Conservation (phyloP, 192 early-diverging fungal species). For the Funneliformis mosseae region DNA sequence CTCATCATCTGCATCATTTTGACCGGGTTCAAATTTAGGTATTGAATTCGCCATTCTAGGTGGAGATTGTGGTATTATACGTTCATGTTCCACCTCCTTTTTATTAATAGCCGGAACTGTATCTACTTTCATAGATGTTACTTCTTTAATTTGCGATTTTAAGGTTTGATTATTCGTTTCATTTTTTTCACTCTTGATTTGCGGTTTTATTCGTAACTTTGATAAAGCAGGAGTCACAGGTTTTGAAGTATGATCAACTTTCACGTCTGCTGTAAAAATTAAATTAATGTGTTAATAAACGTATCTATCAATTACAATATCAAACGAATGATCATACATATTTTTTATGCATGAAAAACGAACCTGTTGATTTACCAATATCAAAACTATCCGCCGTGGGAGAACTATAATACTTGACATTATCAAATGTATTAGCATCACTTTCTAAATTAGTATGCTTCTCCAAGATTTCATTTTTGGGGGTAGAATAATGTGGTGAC, state of each 20-base stretch:
- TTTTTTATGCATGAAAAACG: not conserved
- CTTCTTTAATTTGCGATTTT: not conserved
- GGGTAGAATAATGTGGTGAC: not conserved
- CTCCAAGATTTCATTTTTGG: not conserved
- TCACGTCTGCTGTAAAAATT: not conserved
- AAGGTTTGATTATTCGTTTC: not conserved
- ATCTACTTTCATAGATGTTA: not conserved
- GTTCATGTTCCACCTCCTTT: not conserved
- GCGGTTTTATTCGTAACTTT: not conserved
- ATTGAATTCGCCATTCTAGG: no score
- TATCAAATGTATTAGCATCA: not conserved
- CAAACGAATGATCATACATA: not conserved
- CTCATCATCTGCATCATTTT: conserved; percentile 17
- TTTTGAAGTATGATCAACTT: not conserved
- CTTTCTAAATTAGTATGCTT: not conserved
- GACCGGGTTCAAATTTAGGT: not conserved
- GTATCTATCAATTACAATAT: not conserved
- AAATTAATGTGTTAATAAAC: not conserved
- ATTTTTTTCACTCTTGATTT: not conserved
- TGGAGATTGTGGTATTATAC: not conserved
- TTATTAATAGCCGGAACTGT: not conserved
- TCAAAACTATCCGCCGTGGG: not conserved
- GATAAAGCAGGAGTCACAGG: not conserved
- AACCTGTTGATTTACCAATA: not conserved
- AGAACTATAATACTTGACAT: not conserved